A percentile compares a stretch with the other conserved stretches of the same genome.
phyloP scores from a whole-genome alignment of 305 asterid species.

The Fraxinus latifolia region DNA sequence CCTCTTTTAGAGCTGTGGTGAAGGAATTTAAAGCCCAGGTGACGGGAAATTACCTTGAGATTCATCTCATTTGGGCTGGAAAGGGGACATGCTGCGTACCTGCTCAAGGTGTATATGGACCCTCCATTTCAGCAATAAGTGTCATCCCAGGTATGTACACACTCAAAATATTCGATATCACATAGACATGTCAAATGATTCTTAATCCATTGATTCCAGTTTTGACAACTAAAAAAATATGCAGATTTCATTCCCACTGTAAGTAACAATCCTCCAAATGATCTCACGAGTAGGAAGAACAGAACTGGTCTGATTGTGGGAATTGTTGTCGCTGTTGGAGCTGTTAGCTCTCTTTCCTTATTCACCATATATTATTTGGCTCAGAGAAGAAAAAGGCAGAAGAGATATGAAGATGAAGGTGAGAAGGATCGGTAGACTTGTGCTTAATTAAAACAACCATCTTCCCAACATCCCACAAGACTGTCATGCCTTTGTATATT shows the following conservation, averaged over 20 bases:
- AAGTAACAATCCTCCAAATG: conserved; percentile 32
- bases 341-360: background rate
- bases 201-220: background rate
- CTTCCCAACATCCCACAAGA: background rate
- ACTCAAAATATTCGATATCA: background rate
- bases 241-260: conserved; percentile 39
- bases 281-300: background rate
- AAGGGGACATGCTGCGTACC: conserved; percentile 81
- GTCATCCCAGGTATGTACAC: conserved; percentile 47
- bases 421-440: background rate
- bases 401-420: background rate
- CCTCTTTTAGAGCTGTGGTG: conserved; percentile 39
- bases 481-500: background rate
- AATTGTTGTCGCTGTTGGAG: background rate
- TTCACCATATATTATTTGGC: background rate
- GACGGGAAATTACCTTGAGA: conserved; percentile 56
- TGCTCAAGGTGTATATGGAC: conserved; percentile 50
- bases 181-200: background rate
- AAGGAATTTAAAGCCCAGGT: conserved; percentile 42
- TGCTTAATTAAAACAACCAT: background rate
- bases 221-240: background rate
- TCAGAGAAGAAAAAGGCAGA: background rate
- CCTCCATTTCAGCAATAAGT: conserved; percentile 63
- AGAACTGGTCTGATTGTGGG: background rate
- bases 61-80: conserved; percentile 83